Evolutionary conservation across 257 asterid species (phyloP).

Genomic region (Phtheirospermum japonicum): DNA sequence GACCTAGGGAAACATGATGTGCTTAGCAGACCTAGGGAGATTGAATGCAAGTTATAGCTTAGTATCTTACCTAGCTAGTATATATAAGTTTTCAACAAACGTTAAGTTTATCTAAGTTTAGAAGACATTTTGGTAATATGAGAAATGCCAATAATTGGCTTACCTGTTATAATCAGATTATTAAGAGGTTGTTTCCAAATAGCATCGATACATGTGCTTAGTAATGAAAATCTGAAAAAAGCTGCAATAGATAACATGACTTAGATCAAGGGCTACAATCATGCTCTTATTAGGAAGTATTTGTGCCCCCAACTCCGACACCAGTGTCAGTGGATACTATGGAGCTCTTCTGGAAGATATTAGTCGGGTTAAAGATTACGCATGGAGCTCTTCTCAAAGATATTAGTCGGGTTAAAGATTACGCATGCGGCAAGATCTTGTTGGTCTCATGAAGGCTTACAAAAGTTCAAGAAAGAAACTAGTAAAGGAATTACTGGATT

Average conservation of each 20-base stretch:
- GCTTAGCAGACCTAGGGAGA: neutral
- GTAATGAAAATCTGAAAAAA: too few relatives aligned
- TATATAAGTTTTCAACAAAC: neutral
- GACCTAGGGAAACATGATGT: too few relatives aligned
- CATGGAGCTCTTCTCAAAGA: too few relatives aligned
- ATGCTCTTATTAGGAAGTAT: neutral
- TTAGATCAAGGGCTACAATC: too few relatives aligned
- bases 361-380: neutral
- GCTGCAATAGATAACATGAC: too few relatives aligned
- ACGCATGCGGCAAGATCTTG: neutral
- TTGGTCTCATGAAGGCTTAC: constrained; percentile 8
- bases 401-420: too few relatives aligned
- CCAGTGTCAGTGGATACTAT: neutral
- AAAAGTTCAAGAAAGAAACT: neutral
- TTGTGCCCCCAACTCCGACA: neutral
- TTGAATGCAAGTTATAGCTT: neutral
- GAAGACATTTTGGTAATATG: constrained; percentile 1
- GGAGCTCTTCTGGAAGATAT: neutral
- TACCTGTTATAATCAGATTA: too few relatives aligned
- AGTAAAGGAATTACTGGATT: too few relatives aligned
- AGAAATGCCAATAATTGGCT: neutral
- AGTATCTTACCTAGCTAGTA: neutral
- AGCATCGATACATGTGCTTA: neutral
- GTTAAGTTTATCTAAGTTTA: neutral
- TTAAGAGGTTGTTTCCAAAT: constrained; percentile 8